Base-by-base conservation (phyloP, 192 early-diverging fungal species). In the Backusella tarrabulga region DNA sequence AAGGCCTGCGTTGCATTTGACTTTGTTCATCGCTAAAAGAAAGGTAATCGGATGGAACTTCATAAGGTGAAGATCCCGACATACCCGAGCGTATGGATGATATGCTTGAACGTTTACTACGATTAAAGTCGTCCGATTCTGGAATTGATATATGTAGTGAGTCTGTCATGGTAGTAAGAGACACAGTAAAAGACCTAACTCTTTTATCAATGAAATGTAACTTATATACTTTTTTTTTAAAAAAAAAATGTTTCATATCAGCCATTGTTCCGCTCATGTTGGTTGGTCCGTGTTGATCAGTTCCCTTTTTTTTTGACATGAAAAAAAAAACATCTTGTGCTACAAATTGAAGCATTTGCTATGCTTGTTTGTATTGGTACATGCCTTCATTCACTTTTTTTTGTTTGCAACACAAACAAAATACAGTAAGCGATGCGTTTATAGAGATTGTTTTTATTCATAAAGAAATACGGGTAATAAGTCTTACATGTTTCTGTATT, bases 51-150 rank as follows among this genome's bases (percentile, higher is more conserved):
- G 35, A 21, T 4, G 68, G 35, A 6, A 9, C 35, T 11, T 69
- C 68, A 40, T 69, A 69, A 21, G 68, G 68, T 69, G 68, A 69
- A 69, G 68, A 35, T 12, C 8, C 36, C 19, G 68, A 69, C 4
- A 38, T 23, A 21, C 36, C 19, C 21, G 68, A 69, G 35, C 68
- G 68, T 36, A 34, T 38, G 0, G 68, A 69, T 36, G 68, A 69
- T 38, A 69, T 9, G 3, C 68, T 69, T 21, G 35, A 17, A 38
- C 35, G 32, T 23, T 69, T 69, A 14, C 41, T 69, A 11, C 35
- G 36, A 35, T 69, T 69, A 19, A 69, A 38, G 38, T 40, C 34
- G 36, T 69, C 36, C 23, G 35, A 38, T 35, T n/a, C 67, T 36
- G 67, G 17, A 1, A 35, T 68, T 6, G 67, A 68, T 19, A 68